Evolutionary conservation across 345 rosid genomes (phyloP).

Genomic region (Syzygium jambos): DNA sequence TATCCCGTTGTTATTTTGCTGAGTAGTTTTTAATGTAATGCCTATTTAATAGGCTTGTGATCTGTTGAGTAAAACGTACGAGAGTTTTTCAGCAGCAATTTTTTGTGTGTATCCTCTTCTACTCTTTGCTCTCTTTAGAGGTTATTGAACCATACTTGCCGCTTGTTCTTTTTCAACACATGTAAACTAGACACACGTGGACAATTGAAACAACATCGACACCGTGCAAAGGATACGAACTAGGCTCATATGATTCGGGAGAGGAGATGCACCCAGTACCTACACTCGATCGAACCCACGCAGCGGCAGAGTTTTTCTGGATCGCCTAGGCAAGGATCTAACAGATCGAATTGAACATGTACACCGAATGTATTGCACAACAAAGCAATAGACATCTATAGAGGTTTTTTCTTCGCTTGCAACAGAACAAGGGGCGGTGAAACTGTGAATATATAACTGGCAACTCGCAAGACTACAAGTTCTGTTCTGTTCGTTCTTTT

Average conservation of each 20-base stretch:
- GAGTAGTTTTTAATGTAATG: too few species aligned
- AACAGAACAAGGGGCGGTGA: not conserved
- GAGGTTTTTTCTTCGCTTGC: not conserved
- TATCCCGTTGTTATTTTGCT: too few species aligned
- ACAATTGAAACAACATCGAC: too few species aligned
- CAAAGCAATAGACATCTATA: not conserved
- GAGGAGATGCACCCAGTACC: not conserved
- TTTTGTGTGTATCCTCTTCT: too few species aligned
- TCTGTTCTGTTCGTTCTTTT: not conserved
- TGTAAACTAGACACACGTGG: too few species aligned
- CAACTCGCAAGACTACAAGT: not conserved
- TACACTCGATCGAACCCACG: not conserved
- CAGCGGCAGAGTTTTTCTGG: not conserved
- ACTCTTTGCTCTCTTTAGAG: too few species aligned
- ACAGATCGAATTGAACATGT: not conserved
- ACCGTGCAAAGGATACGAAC: too few species aligned
- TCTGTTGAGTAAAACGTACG: too few species aligned
- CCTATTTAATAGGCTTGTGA: too few species aligned
- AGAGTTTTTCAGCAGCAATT: too few species aligned
- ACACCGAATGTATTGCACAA: not conserved
- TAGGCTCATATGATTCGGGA: not conserved
- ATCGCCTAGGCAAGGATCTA: not conserved
- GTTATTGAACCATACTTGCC: too few species aligned
- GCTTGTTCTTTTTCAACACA: too few species aligned
- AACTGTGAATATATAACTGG: not conserved